Evolutionary conservation across 306 rosid species (phyloP), one percentile per base, ranked within the genome.

Genomic region (Pterocarpus macrocarpus): DNA sequence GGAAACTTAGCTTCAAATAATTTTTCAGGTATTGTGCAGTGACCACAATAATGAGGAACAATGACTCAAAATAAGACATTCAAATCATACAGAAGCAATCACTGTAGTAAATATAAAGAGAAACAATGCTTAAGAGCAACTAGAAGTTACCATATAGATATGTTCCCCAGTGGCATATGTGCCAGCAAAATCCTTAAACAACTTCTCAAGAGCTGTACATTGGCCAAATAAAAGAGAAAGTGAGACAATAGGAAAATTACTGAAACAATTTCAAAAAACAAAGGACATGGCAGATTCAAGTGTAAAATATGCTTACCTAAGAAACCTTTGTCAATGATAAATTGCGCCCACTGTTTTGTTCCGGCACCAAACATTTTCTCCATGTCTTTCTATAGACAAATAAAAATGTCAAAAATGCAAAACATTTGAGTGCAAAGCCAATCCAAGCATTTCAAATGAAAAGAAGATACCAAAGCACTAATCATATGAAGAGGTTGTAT

Each of bases 401-500:
- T 55, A 32, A 38, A 79, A 17, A 41, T 35, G 56, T 50, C 35
- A 55, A 30, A 14, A 71, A 4, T 59, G 65, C n/a, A 79, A 66
- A 50, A 58, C 34, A 58, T 28, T 56, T n/a, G 33, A 58, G 71
- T 62, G 61, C 34, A 61, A 30, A 33, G 67, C 11, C 52, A 55
- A 39, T 61, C 69, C 85, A 63, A 56, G 9, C 11, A 61, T 70
- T 32, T 66, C 65, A 47, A 3, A 39, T 47, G 43, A 73, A 47
- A 74, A 64, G 69, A 83, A 81, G 14, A 43, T 85, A 88, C 87
- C 91, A 81, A 84, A 82, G 75, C 14, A n/a, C 36, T 47, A 67
- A 64, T 8, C 89, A 83, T 78, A 36, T 72, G 83, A 39, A 80
- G 84, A 57, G 89, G 89, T 62, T 85, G 91, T 77, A 88, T 85